Conservation (phyloP, 805 yeast species). For the Ogataea nakhonphanomensis region DNA sequence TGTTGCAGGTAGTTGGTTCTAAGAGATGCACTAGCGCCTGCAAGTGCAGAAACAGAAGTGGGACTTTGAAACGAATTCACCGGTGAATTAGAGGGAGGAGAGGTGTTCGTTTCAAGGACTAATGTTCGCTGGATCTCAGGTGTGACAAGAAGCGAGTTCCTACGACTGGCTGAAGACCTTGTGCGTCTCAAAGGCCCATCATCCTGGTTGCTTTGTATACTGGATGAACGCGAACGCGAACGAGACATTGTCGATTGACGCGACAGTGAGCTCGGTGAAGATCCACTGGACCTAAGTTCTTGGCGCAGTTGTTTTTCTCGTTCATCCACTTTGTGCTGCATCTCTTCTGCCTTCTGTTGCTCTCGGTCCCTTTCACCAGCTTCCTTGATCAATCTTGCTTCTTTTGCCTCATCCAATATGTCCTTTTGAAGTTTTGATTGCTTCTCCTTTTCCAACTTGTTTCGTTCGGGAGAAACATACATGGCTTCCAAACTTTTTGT, state of each 20-base stretch:
- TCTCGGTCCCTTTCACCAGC: conserved; percentile 20
- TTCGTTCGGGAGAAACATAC: conserved; percentile 25
- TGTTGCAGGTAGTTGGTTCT: conserved; percentile 10
- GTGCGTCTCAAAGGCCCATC: conserved; percentile 9
- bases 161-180: conserved; percentile 8
- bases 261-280: conserved; percentile 15
- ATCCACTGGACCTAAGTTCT: conserved; percentile 15
- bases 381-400: conserved; percentile 22
- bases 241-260: conserved; percentile 14
- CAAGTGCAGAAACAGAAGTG: conserved; percentile 16
- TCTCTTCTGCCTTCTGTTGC: conserved; percentile 11
- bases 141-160: conserved; percentile 14
- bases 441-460: conserved; percentile 24
- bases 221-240: conserved; percentile 21
- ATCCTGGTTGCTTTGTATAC: conserved; percentile 5
- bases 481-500: conserved; percentile 22
- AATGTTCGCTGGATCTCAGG: conserved; percentile 17
- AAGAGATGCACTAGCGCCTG: conserved; percentile 28
- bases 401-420: conserved; percentile 25
- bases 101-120: background rate
- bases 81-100: conserved; percentile 3
- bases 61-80: conserved; percentile 17
- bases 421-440: conserved; percentile 26
- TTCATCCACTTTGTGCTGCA: conserved; percentile 19
- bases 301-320: conserved; percentile 22